These are phyloP conservation scores for Ottelia alismoides DNA, from an alignment of 106 monocot species.

Conservation along the genomic window DNA sequence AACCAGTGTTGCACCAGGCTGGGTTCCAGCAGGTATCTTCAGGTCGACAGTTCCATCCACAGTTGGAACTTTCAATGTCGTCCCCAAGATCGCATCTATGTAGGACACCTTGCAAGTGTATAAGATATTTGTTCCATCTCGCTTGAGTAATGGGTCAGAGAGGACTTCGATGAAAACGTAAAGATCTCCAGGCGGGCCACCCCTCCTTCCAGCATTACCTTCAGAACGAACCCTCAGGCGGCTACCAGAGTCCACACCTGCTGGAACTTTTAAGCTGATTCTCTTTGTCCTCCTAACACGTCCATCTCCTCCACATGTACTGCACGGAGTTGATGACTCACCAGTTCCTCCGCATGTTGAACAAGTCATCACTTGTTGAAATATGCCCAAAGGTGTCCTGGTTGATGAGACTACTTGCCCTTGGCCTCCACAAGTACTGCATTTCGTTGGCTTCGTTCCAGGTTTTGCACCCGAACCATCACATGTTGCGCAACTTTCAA, in stretches of 20 bases:
- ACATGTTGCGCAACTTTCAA: conserved; percentile 68
- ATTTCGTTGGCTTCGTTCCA: conserved; percentile 78
- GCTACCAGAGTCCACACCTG: conserved; percentile 88
- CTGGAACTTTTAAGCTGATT: conserved; percentile 87
- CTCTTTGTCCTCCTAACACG: conserved; percentile 72
- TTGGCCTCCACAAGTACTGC: conserved; percentile 82
- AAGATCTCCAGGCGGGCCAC: conserved; percentile 80
- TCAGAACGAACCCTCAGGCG: conserved; percentile 83
- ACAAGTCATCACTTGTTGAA: conserved; percentile 84
- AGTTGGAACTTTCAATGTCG: conserved; percentile 70
- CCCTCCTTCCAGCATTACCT: conserved; percentile 85
- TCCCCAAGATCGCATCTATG: conserved; percentile 80
- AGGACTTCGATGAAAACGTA: conserved; percentile 92
- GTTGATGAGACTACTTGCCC: conserved; percentile 78
- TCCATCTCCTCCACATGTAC: conserved; percentile 72
- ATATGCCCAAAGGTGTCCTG: conserved; percentile 83
- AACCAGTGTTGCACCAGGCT: conserved; percentile 81
- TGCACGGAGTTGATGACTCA: conserved; percentile 74
- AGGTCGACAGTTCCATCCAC: conserved; percentile 87
- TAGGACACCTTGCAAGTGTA: conserved; percentile 88
- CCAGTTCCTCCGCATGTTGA: conserved; percentile 66
- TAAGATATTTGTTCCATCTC: conserved; percentile 82
- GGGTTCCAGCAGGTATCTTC: conserved; percentile 84
- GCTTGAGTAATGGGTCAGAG: conserved; percentile 71
- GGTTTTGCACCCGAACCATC: conserved; percentile 86